Evolutionary conservation across 2,329 filamentous ascomycete genomes (phyloP).

Genomic region (Hortaea sp.): DNA sequence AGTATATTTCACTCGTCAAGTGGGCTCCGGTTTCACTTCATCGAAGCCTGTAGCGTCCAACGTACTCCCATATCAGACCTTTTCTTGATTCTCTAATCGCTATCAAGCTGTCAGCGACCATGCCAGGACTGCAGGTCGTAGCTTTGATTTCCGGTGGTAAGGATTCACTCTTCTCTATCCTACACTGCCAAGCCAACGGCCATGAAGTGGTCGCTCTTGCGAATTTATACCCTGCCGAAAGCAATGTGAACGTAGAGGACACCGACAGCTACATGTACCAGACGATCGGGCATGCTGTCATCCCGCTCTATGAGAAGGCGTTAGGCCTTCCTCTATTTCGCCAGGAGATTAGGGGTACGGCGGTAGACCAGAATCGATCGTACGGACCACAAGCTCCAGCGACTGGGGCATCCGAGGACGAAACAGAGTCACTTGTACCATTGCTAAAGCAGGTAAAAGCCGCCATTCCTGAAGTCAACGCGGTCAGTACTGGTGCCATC

Average conservation of each 20-base stretch:
- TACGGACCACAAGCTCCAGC: constrained; percentile 41
- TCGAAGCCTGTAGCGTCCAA: background rate
- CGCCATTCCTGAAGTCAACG: constrained; percentile 70
- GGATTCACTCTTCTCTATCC: constrained; percentile 86
- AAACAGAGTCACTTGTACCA: constrained; percentile 77
- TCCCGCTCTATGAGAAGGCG: constrained; percentile 73
- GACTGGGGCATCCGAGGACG: constrained; percentile 45
- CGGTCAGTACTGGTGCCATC: constrained; percentile 83
- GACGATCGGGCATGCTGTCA: constrained; percentile 80
- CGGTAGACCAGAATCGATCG: constrained; percentile 60
- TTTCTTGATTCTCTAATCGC: background rate
- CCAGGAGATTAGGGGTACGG: constrained; percentile 60
- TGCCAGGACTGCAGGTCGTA: constrained; percentile 57
- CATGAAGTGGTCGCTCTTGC: constrained; percentile 80
- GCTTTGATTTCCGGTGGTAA: constrained; percentile 93
- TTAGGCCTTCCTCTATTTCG: constrained; percentile 78
- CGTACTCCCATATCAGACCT: too few relatives aligned
- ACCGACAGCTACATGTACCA: constrained; percentile 99
- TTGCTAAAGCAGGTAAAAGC: constrained; percentile 58
- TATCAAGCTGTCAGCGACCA: constrained; percentile 3
- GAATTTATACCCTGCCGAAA: constrained; percentile 61
- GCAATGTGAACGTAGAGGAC: constrained; percentile 41
- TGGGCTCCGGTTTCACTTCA: background rate
- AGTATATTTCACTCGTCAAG: background rate
- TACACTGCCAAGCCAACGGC: constrained; percentile 80